Percentiles rank a stretch among this genome's conserved stretches.
These are phyloP conservation scores for Aspergillus conjunctus DNA, from an alignment of 495 filamentous ascomycete species.

Conservation along the genomic window DNA sequence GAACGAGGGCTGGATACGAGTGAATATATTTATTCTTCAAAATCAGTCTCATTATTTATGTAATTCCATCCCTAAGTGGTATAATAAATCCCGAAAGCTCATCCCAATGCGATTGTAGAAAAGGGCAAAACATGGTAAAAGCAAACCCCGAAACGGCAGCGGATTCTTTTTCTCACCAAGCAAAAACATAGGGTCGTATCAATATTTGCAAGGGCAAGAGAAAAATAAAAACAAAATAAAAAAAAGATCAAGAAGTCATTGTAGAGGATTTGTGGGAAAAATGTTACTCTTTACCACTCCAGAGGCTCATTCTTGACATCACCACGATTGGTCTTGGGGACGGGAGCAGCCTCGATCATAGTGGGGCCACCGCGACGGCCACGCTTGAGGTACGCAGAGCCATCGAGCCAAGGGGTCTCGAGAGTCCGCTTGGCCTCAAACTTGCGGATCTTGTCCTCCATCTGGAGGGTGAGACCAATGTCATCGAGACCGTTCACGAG, in stretches of 20 bases:
- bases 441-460: slow-evolving; percentile 81
- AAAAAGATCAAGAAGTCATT: not conserved
- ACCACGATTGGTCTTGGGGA: slow-evolving; percentile 90
- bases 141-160: slow-evolving; percentile 6
- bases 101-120: slow-evolving; percentile 2
- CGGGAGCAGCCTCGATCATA: slow-evolving; percentile 76
- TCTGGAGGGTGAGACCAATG: slow-evolving; percentile 90
- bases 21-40: not conserved
- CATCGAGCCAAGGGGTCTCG: slow-evolving; percentile 92
- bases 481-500: slow-evolving; percentile 94
- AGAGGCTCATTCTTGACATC: slow-evolving; percentile 83
- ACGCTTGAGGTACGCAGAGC: slow-evolving; percentile 77
- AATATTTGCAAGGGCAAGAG: not conserved
- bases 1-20: not conserved
- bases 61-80: not conserved
- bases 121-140: not conserved
- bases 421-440: slow-evolving; percentile 78
- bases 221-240: not conserved
- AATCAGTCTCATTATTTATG: not conserved
- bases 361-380: slow-evolving; percentile 62
- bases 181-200: not conserved
- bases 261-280: slow-evolving; percentile 2
- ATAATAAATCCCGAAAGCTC: not conserved
- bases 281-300: slow-evolving; percentile 69
- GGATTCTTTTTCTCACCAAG: not conserved